Base-by-base conservation (phyloP, 2,329 filamentous ascomycete species). In the Pseudovirgaria hyperparasitica region DNA sequence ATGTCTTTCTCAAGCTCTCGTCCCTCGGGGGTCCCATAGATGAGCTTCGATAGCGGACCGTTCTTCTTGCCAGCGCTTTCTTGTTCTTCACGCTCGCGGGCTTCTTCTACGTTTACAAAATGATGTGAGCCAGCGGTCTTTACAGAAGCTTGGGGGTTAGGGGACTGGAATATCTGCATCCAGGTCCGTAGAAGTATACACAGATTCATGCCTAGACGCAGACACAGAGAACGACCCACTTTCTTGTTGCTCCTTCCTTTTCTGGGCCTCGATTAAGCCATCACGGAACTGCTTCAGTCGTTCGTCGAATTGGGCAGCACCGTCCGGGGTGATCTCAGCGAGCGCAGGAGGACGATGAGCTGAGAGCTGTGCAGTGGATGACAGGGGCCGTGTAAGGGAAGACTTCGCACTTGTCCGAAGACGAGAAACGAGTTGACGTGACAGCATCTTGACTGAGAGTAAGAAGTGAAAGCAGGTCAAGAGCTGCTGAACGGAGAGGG, bases 21-120 rank as follows among this genome's bases (percentile, higher is more conserved):
- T 17, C 86, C 90, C 58, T 96, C 87, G 48, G 90, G 85, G 9
- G 90, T 98, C 46, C 90, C 90, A 58, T 98, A 96, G 50, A 98
- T 92, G 42, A 98, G 72, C 42, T 78, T 87, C 19, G 81, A 79
- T 32, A 98, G 58, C 20, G 81, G 72, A 10, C 61, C 60, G 72
- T 78, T 35, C 42, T 73, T 67, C 51, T 76, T 80, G 30, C 68
- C 61, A 27, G 72, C 67, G 30, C 62, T 63, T 36, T 67, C 63
- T 35, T 65, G 62, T 16, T 54, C 57, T 45, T 81, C 71, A 36
- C 70, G 65, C 43, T 65, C 60, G 43, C 67, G 65, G 55, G 73
- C 65, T 43, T 60, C 59, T 36, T 55, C 60, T 62, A 48, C 31
- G 37, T 51, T 53, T 49, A 57, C 51, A 40, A 53, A 57, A 46